Evolutionary conservation across 768 basidiomycete genomes (phyloP).

Genomic region (Suillus subalutaceus): DNA sequence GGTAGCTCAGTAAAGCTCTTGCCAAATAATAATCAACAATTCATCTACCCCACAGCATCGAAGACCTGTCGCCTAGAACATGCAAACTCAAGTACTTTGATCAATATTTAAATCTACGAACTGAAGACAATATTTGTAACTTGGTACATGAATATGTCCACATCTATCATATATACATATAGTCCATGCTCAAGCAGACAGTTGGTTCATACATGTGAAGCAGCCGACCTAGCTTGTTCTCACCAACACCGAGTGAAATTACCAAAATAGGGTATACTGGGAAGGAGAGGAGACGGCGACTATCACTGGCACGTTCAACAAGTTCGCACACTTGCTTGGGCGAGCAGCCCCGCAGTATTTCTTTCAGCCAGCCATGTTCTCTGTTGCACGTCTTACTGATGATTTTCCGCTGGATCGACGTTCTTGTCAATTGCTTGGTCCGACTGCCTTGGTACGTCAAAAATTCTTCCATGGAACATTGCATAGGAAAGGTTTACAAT

Average conservation of each 20-base stretch:
- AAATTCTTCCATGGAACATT: background rate
- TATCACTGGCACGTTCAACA: background rate
- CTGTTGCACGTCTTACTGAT: constrained; percentile 15
- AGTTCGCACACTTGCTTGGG: constrained; percentile 3
- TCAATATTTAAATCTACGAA: background rate
- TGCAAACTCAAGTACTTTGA: too few relatives aligned
- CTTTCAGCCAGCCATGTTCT: constrained; percentile 15
- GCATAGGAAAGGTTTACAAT: background rate
- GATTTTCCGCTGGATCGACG: constrained; percentile 45
- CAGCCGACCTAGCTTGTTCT: background rate
- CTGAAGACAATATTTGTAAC: background rate
- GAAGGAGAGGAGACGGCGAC: background rate
- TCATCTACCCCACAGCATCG: too few relatives aligned
- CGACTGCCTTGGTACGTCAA: constrained; percentile 45
- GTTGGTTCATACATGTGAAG: background rate
- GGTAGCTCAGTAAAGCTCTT: background rate
- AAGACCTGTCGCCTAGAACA: too few relatives aligned
- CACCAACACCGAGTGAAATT: background rate
- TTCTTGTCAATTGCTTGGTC: constrained; percentile 49
- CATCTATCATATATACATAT: too few relatives aligned
- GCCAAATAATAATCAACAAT: background rate
- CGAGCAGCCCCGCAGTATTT: too few relatives aligned
- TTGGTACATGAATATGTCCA: background rate
- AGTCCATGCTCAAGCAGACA: background rate
- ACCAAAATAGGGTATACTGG: background rate